These are phyloP conservation scores for Lactuca saligna DNA, from an alignment of 129 eudicot genomes.

Conservation along the genomic window DNA sequence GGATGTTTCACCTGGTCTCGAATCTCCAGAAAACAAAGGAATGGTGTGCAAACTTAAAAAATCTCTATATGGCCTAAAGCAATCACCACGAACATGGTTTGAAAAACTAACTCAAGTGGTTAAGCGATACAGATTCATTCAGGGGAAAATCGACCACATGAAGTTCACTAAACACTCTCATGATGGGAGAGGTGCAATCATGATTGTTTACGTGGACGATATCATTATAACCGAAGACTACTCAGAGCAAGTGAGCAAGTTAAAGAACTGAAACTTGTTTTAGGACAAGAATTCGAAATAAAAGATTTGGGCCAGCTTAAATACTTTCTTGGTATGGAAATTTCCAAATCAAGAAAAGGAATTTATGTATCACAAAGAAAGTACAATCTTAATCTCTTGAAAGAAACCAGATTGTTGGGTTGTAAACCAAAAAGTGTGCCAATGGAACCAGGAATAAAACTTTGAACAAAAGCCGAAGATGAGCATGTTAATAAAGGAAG, in stretches of 20 bases:
- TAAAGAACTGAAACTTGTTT: not conserved
- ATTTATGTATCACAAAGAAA: not conserved
- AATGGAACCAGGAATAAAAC: not conserved
- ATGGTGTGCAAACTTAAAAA: not conserved
- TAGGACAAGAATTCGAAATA: not conserved
- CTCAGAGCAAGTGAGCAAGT: not conserved
- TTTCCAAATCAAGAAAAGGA: not conserved
- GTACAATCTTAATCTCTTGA: not conserved
- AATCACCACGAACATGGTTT: not conserved
- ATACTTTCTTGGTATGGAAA: not conserved
- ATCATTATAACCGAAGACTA: not conserved
- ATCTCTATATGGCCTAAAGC: not conserved
- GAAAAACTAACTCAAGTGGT: not conserved
- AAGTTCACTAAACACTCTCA: not conserved
- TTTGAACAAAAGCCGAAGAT: not conserved
- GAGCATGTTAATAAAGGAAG: not conserved
- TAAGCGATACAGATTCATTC: not conserved
- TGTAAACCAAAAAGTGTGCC: not conserved
- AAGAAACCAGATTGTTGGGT: no score
- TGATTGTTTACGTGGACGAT: not conserved
- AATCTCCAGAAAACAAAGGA: not conserved
- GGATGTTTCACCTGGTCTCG: not conserved
- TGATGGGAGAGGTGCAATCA: not conserved
- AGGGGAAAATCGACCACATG: not conserved
- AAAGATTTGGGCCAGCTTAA: not conserved